These are phyloP conservation scores for Populus trichocarpa DNA, from an alignment of 441 rosid species.

Conservation along the genomic window DNA sequence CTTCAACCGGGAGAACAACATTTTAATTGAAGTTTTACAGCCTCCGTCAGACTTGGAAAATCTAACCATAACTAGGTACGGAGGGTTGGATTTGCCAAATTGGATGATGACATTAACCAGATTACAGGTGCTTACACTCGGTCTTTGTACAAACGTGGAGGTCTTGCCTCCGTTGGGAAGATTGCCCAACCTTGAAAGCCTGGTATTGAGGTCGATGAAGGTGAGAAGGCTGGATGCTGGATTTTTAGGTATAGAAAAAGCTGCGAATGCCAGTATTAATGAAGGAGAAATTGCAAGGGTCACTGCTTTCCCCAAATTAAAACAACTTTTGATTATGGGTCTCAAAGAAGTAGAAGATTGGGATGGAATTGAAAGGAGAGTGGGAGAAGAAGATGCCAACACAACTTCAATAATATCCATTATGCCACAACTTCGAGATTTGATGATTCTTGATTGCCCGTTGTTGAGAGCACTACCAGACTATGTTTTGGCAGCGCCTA, in stretches of 20 bases:
- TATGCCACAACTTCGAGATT: too few relatives aligned
- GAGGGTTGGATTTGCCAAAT: too few relatives aligned
- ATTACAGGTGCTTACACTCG: accelerated
- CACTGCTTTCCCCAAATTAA: conserved; percentile 8
- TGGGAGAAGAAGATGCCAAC: neutral
- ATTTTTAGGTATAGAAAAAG: conserved; percentile 1
- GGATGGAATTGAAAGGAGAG: neutral
- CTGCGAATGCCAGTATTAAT: too few relatives aligned
- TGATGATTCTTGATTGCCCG: too few relatives aligned
- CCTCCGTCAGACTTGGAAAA: too few relatives aligned
- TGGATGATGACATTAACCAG: neutral
- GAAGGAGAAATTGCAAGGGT: neutral
- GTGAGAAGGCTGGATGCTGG: neutral
- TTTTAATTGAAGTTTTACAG: too few relatives aligned
- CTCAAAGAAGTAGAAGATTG: neutral
- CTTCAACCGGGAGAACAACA: too few relatives aligned
- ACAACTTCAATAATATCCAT: neutral
- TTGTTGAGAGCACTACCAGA: too few relatives aligned
- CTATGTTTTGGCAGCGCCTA: too few relatives aligned
- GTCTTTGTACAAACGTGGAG: accelerated
- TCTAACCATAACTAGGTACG: too few relatives aligned
- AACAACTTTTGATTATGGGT: accelerated
- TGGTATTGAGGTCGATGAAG: accelerated
- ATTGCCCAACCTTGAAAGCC: conserved; percentile 1
- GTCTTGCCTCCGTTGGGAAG: neutral